phyloP scores from a whole-genome alignment of 305 asterid genomes.

The Fraxinus velutina region DNA sequence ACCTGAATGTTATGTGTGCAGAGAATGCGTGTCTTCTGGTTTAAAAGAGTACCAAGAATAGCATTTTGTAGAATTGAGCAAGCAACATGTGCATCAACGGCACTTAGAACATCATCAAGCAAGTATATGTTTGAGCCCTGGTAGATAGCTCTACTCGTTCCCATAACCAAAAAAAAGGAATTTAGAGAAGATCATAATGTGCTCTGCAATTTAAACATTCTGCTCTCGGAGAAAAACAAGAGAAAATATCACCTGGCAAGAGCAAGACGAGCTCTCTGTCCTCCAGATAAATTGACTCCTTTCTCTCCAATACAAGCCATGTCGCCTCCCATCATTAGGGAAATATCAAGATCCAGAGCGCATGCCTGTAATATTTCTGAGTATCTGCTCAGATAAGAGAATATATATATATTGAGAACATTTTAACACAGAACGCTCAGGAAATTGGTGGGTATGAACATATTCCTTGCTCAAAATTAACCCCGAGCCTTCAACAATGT shows the following conservation, averaged over 20 bases:
- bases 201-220: constrained; percentile 1
- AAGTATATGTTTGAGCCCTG: constrained; percentile 60
- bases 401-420: not conserved
- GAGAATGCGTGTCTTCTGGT: constrained; percentile 65
- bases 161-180: constrained; percentile 15
- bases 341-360: constrained; percentile 69
- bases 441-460: not conserved
- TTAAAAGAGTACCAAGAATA: constrained; percentile 73
- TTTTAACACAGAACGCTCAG: not conserved
- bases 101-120: constrained; percentile 95
- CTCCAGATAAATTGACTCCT: constrained; percentile 89
- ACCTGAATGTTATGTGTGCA: constrained; percentile 97
- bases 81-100: constrained; percentile 97
- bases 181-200: constrained; percentile 3
- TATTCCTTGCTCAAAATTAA: constrained; percentile 10
- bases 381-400: constrained; percentile 49
- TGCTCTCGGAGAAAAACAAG: not conserved
- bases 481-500: constrained; percentile 4
- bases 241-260: constrained; percentile 63
- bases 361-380: constrained; percentile 63
- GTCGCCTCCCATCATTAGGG: constrained; percentile 86
- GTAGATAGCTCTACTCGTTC: constrained; percentile 71
- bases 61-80: constrained; percentile 65
- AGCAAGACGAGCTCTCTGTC: constrained; percentile 93
- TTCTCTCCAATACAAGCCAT: constrained; percentile 88